Evolutionary conservation across 2,329 filamentous ascomycete genomes (phyloP).

Genomic region (Xylaria sp.): DNA sequence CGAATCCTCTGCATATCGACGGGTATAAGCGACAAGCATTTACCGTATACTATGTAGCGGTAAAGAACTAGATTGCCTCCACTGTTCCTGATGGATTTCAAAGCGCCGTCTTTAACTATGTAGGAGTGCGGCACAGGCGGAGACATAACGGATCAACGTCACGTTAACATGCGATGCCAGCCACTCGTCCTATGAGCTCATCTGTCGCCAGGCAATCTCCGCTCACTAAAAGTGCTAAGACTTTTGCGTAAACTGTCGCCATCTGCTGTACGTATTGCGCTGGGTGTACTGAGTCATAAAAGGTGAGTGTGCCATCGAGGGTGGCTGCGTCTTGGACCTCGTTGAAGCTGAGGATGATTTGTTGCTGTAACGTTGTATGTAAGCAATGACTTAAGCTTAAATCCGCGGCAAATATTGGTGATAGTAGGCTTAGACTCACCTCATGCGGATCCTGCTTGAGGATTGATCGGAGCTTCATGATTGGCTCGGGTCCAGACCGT

Average conservation of each 20-base stretch:
- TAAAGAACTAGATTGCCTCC: neutral
- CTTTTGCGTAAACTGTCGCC: neutral
- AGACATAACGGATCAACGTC: neutral
- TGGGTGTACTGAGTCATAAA: constrained; percentile 9
- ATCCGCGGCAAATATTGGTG: neutral
- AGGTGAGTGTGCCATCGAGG: constrained; percentile 5
- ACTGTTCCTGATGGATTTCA: neutral
- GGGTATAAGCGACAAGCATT: neutral
- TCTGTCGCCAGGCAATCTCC: neutral
- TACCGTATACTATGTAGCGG: neutral
- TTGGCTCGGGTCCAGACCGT: constrained; percentile 10
- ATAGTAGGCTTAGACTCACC: neutral
- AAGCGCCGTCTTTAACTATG: neutral
- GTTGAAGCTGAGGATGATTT: constrained; percentile 21
- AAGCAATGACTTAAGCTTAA: neutral
- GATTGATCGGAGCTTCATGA: constrained; percentile 23
- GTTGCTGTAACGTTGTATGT: constrained; percentile 15
- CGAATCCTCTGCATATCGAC: neutral
- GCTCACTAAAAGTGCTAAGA: neutral
- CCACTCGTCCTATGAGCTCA: neutral
- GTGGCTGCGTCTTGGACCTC: constrained; percentile 7
- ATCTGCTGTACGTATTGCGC: constrained; percentile 1
- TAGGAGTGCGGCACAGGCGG: neutral
- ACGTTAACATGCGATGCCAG: neutral
- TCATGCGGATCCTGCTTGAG: constrained; percentile 26